Conservation (phyloP, 2,329 filamentous ascomycete genomes). For the Clarireedia homoeocarpa region DNA sequence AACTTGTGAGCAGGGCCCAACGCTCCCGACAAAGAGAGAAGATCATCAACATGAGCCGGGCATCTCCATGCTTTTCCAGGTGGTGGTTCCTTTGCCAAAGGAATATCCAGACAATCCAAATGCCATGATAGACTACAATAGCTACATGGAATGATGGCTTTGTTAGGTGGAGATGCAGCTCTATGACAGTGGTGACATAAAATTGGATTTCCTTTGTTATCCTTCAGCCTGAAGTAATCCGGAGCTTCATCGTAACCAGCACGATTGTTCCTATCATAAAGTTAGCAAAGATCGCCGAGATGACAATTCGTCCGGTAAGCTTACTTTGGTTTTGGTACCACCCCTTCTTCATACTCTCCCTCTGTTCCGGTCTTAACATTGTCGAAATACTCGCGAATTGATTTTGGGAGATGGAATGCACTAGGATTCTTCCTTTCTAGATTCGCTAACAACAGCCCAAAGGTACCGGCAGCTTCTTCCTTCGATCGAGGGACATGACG, state of each 20-base stretch:
- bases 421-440: constrained; percentile 63
- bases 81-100: constrained; percentile 69
- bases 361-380: constrained; percentile 69
- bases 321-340: constrained; percentile 50
- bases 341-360: constrained; percentile 71
- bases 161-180: constrained; percentile 48
- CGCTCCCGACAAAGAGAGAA: constrained; percentile 51
- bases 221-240: constrained; percentile 61
- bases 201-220: constrained; percentile 65
- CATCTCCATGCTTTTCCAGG: constrained; percentile 75
- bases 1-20: constrained; percentile 54
- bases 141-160: constrained; percentile 80
- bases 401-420: constrained; percentile 63
- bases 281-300: constrained; percentile 8
- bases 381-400: constrained; percentile 69
- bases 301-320: constrained; percentile 24
- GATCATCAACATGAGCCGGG: constrained; percentile 75
- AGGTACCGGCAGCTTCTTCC: constrained; percentile 45
- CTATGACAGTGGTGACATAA: constrained; percentile 71
- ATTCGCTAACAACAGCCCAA: constrained; percentile 52
- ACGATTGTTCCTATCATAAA: constrained; percentile 36
- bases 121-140: constrained; percentile 80
- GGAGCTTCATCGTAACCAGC: constrained; percentile 50
- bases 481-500: constrained; percentile 33
- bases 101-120: constrained; percentile 83